Evolutionary conservation across 768 basidiomycete genomes (phyloP), one percentile per base, ranked within the genome.

Genomic region (Symmetrospora coprosmae): DNA sequence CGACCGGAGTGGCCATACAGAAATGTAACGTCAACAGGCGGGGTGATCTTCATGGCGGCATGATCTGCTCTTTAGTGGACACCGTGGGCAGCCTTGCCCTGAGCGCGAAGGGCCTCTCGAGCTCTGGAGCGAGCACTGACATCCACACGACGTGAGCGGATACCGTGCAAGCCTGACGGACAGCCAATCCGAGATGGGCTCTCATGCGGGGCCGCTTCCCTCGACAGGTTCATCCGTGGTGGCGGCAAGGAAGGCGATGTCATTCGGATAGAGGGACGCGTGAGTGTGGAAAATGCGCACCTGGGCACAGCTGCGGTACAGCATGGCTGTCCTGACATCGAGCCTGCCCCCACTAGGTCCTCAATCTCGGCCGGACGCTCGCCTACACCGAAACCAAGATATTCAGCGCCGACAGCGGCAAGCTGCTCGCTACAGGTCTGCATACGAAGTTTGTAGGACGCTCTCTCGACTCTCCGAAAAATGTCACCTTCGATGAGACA

Each of bases 391-490:
- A 65, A 9, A 45, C 50, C 19, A 64, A 68, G 31, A 48, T 68
- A 17, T 33, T 17, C 11, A 53, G 39, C 7, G 28, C 53, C 0
- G 47, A 62, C 14, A 60, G 46, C 16, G 64, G 66, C 48, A 66
- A 68, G 31, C 45, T 67, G 3, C 31, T 68, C 7, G 67, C 66
- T 3, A 14, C 35, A 66, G 67, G 67, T 2, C 56, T 63, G 2
- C 67, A 68, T 41, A 68, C 64, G 28, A 68, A 68, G 40, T 67
- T 62, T 37, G 63, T 65, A 45, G 63, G 53, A 9, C 59, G 65
- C 13, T 62, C 67, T 11, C 40, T 67, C 9, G 45, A 50, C 23
- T 34, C 38, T 3, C 31, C 43, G 1, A 28, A 62, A 40, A 68
- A 68, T 27, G 63, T 68, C 41, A 63, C 60, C 35, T 50, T 68